Base-by-base conservation (phyloP, 306 rosid genomes). In the Mimosa pudica region DNA sequence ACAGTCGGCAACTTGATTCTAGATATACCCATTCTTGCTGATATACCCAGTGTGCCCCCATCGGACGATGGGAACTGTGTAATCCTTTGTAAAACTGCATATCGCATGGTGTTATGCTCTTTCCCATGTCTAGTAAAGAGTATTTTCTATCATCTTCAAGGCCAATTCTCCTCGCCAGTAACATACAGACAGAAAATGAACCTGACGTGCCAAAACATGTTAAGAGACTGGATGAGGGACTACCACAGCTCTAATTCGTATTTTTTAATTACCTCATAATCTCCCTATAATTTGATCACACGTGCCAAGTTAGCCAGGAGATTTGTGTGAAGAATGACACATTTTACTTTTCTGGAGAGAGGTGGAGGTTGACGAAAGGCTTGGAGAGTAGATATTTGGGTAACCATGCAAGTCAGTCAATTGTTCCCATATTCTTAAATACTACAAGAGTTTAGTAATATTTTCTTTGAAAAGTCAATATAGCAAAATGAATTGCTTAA, bases 1-100 rank as follows among this genome's bases (percentile, higher is more conserved):
- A 79, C 84, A 80, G 58, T 54, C 36, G 76, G 73, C 74, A 76
- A 49, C 79, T 81, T 78, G 75, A 71, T 83, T 83, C 14, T 51
- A 46, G 77, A 42, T 78, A 38, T 82, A 75, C 73, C 60, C 24
- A 33, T 61, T 73, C 60, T 78, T 60, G 58, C 76, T 38, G 60
- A 76, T 76, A 62, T 54, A 14, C 16, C 16, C 17, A 11, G 36
- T n/a, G 6, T 77, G 58, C 66, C 74, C 38, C 38, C 85, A 70
- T 77, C 63, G 66, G 71, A 70, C 14, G 65, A 71, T 83, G 85
- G 85, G 78, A 41, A 74, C 79, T 17, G 12, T 20, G 55, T 66
- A 67, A 73, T 75, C 79, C 71, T 24, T 49, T 67, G 52, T 79
- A 83, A 58, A 75, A 78, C 30, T 64, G 76, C 79, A 60, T 24